A percentile compares a stretch with the other conserved stretches of the same genome.
phyloP scores from a whole-genome alignment of 148 eudicot species.

The Nepenthes mirabilis region DNA sequence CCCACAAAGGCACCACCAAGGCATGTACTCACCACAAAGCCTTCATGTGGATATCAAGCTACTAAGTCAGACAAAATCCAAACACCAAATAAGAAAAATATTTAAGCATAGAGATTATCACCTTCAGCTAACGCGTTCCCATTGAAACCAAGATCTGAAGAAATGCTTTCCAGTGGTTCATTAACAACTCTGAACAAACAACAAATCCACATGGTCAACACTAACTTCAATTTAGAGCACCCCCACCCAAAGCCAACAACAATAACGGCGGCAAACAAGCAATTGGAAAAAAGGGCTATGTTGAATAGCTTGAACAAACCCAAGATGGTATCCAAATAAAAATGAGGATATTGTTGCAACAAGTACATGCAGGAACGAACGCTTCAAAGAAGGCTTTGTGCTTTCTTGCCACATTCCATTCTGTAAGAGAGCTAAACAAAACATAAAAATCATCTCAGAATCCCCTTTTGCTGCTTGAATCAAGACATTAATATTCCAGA shows the following conservation, averaged over 20 bases:
- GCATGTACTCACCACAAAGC: constrained; percentile 84
- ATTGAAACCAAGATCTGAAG: constrained; percentile 71
- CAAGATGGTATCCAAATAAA: constrained; percentile 94
- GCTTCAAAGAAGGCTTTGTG: constrained; percentile 67
- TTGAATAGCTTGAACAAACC: constrained; percentile 37
- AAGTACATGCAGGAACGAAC: constrained; percentile 74
- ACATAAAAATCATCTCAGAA: constrained; percentile 15
- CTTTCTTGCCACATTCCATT: constrained; percentile 33
- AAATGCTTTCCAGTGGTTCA: constrained; percentile 90
- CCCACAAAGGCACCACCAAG: constrained; percentile 93
- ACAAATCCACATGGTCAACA: not conserved
- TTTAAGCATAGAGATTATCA: constrained; percentile 7
- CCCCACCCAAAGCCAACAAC: not conserved
- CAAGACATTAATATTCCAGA: not conserved
- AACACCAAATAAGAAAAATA: constrained; percentile 1
- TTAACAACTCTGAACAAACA: constrained; percentile 66
- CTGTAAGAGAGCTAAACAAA: constrained; percentile 36
- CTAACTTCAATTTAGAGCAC: not conserved
- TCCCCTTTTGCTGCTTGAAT: not conserved
- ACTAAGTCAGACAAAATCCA: constrained; percentile 4
- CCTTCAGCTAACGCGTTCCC: constrained; percentile 92
- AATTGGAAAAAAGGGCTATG: not conserved
- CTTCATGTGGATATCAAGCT: constrained; percentile 23
- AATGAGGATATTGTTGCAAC: constrained; percentile 74
- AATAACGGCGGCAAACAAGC: not conserved